Percentiles rank a stretch among this genome's conserved stretches.
These are phyloP conservation scores for Amanita rimosa DNA, from an alignment of 768 basidiomycete genomes.

Conservation along the genomic window DNA sequence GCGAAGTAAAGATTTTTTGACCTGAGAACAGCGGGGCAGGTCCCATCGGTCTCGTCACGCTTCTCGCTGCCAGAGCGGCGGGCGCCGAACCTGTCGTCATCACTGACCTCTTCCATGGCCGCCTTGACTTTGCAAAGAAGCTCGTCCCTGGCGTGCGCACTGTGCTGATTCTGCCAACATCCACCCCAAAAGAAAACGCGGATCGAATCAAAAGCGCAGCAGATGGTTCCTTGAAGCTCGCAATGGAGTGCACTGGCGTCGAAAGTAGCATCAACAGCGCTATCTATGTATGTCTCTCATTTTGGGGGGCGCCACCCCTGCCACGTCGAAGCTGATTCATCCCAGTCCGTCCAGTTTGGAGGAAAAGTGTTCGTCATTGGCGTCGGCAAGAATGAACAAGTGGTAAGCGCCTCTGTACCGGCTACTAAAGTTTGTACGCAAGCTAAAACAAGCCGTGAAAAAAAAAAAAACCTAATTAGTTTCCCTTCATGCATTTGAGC, in stretches of 20 bases:
- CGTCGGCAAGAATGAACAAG: constrained; percentile 53
- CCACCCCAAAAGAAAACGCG: constrained; percentile 37
- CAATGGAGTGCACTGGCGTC: constrained; percentile 55
- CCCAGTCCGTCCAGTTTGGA: constrained; percentile 50
- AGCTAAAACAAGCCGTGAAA: background rate
- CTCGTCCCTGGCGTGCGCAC: constrained; percentile 48
- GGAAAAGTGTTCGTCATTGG: constrained; percentile 64
- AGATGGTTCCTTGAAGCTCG: constrained; percentile 35
- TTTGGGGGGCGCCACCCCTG: background rate
- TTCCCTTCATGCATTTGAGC: constrained; percentile 66
- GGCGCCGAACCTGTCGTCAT: constrained; percentile 63
- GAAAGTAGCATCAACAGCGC: constrained; percentile 53
- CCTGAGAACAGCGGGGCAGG: constrained; percentile 41
- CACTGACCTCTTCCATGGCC: constrained; percentile 54
- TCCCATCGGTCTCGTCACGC: constrained; percentile 52
- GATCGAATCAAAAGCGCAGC: constrained; percentile 40
- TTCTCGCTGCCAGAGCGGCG: constrained; percentile 55
- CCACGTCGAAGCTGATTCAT: background rate
- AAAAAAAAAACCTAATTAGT: constrained; percentile 26
- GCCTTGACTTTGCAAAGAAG: constrained; percentile 55
- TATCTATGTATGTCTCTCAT: constrained; percentile 30
- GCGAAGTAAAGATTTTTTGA: background rate
- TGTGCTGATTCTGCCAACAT: constrained; percentile 38
- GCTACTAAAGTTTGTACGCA: background rate
- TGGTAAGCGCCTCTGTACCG: constrained; percentile 21